These are phyloP conservation scores for Pythium phragmitis DNA, from an alignment of 352 stramenopile genomes.

Conservation along the genomic window DNA sequence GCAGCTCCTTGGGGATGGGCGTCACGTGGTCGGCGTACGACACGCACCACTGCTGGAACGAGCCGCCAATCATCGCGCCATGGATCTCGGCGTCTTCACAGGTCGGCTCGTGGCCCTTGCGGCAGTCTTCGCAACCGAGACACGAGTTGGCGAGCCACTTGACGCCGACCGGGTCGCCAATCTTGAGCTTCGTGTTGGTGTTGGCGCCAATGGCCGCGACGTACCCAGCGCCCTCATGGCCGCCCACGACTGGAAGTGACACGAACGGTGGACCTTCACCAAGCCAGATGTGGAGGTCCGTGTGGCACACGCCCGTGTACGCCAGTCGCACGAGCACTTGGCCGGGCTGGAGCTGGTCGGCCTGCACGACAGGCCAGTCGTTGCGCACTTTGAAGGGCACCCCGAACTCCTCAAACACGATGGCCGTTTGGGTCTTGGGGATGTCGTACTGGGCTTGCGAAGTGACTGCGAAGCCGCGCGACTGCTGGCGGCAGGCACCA, in stretches of 20 bases:
- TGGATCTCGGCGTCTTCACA: constrained; percentile 34
- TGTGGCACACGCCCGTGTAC: constrained; percentile 53
- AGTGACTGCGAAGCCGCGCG: constrained; percentile 22
- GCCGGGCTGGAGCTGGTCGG: constrained; percentile 39
- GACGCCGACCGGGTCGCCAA: constrained; percentile 54
- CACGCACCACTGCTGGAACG: constrained; percentile 68
- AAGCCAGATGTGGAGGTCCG: constrained; percentile 48
- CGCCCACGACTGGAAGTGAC: constrained; percentile 49
- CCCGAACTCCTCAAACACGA: constrained; percentile 50
- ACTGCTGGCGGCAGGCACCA: not conserved
- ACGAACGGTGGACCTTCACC: constrained; percentile 31
- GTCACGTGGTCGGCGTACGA: constrained; percentile 79
- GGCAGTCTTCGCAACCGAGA: constrained; percentile 50
- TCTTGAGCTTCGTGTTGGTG: constrained; percentile 43
- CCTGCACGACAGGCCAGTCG: constrained; percentile 50
- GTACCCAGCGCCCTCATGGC: constrained; percentile 58
- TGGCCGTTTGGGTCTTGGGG: constrained; percentile 46
- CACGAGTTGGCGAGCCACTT: constrained; percentile 56
- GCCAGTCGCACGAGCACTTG: constrained; percentile 53
- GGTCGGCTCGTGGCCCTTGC: constrained; percentile 47
- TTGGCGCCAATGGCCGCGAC: constrained; percentile 46
- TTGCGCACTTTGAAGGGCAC: constrained; percentile 44
- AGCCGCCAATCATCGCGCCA: constrained; percentile 37
- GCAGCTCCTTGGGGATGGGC: constrained; percentile 56
- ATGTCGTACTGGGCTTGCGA: constrained; percentile 46